Evolutionary conservation across 2,329 filamentous ascomycete species (phyloP), one percentile per base, ranked within the genome.

Genomic region (Trichoderma koningii): DNA sequence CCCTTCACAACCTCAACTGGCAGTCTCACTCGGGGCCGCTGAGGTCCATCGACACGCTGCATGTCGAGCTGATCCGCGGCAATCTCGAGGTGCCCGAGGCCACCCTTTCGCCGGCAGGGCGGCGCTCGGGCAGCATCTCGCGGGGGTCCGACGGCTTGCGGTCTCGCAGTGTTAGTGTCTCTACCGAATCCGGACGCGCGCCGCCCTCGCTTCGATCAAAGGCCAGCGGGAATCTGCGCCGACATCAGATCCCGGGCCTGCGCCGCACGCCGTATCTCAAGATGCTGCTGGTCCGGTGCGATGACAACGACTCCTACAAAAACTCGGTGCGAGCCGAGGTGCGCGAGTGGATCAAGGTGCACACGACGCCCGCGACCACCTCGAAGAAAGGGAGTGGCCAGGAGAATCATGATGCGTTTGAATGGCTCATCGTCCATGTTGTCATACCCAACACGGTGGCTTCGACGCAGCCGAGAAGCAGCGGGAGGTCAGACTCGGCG

Each of bases 251-350:
- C 62, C 95, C 95, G 1, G 96, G 95, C 3, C 80, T 99, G 64
- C 89, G 94, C 45, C 91, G 92, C 68, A 98, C 94, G 0, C 93
- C 96, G 0, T 99, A 99, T 76, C 82, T 99, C 66, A 98, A 97
- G 76, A 80, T 99, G 7, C 89, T 93, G 65, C 80, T 99, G 2
- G 84, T 99, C 61, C 87, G 93, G 73, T 98, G 95, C 78, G 95
- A 98, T 78, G 95, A 99, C 74, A 96, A 93, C 72, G 96, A 99
- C 55, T 87, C 87, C 9, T 99, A 99, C 82, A 98, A 97, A 77
- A 81, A 86, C 1, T 87, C 87, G 14, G 88, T 91, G 7, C 85
- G 93, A 57, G 87, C 91, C 71, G 87, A 91, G 70, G 83, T 99
- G 42, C 87, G 91, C 57, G 93, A 98, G 69, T 99, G 95, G 95